phyloP scores from a whole-genome alignment of 495 filamentous ascomycete species.

The Corynascus novoguineensis region DNA sequence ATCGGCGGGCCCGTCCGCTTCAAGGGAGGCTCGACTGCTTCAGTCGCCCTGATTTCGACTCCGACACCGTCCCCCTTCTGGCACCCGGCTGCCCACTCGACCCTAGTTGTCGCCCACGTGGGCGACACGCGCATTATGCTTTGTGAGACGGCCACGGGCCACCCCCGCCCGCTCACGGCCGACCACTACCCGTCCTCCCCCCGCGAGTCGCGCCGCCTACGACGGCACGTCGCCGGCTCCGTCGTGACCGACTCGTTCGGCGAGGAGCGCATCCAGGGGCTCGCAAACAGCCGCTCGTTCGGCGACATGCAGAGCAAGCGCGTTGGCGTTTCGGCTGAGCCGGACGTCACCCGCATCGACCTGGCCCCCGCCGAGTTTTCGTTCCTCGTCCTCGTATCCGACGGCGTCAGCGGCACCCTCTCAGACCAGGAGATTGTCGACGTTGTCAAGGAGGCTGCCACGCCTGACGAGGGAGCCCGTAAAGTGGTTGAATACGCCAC shows the following conservation, averaged over 20 bases:
- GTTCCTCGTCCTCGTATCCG: conserved; percentile 81
- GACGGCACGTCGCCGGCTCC: conserved; percentile 62
- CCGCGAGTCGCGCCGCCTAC: conserved; percentile 71
- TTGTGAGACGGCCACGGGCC: conserved; percentile 72
- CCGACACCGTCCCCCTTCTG: conserved; percentile 89
- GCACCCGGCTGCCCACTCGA: conserved; percentile 79
- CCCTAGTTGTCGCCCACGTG: conserved; percentile 81
- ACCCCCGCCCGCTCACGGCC: conserved; percentile 71
- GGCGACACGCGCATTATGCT: conserved; percentile 89
- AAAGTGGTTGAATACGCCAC: conserved; percentile 80
- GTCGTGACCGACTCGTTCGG: conserved; percentile 95
- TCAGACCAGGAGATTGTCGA: conserved; percentile 93
- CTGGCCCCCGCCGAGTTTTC: conserved; percentile 74
- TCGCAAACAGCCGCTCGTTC: conserved; percentile 91
- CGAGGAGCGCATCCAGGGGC: conserved; percentile 88
- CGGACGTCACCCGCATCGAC: conserved; percentile 71
- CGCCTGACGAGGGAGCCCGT: conserved; percentile 75
- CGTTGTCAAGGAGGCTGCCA: conserved; percentile 85
- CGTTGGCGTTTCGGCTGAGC: conserved; percentile 88
- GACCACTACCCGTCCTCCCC: conserved; percentile 90
- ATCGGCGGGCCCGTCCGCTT: conserved; percentile 73
- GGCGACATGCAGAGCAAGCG: conserved; percentile 88
- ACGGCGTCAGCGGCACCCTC: conserved; percentile 78
- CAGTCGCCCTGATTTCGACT: conserved; percentile 82
- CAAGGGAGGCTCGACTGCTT: conserved; percentile 86